Percentiles rank a stretch among this genome's conserved stretches.
phyloP scores from a whole-genome alignment of 352 stramenopile genomes.

The Pythium angustatum region DNA sequence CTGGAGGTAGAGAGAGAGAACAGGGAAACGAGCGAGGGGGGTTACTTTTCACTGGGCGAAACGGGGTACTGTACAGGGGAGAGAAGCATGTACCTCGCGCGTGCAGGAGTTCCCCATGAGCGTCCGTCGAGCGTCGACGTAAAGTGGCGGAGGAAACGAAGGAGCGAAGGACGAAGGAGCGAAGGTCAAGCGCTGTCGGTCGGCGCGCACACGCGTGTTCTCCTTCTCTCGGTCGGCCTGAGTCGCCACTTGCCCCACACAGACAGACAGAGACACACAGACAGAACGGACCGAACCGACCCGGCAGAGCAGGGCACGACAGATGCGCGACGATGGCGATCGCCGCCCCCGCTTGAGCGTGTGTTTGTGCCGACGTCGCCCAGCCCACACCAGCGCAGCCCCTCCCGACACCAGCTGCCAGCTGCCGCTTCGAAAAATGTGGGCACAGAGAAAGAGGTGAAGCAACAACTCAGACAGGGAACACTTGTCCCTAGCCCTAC shows the following conservation, averaged over 20 bases:
- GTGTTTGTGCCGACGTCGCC: constrained; percentile 16
- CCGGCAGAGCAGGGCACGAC: too few relatives aligned
- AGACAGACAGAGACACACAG: background rate
- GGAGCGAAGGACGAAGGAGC: background rate
- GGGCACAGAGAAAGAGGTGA: constrained; percentile 29
- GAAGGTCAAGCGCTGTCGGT: background rate
- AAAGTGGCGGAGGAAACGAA: background rate
- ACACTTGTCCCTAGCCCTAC: constrained; percentile 18
- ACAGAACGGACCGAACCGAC: background rate
- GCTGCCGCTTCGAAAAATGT: constrained; percentile 35
- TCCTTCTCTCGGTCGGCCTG: background rate
- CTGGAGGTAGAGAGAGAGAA: constrained; percentile 26
- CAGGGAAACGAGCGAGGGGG: too few relatives aligned
- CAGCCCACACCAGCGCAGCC: background rate
- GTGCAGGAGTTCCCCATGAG: constrained; percentile 36
- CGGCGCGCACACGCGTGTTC: background rate
- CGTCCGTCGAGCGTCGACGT: too few relatives aligned
- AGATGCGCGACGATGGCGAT: background rate
- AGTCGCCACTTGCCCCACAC: background rate
- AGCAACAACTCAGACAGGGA: constrained; percentile 28
- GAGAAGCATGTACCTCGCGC: constrained; percentile 20
- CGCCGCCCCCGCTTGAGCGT: background rate
- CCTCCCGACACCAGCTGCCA: constrained; percentile 12
- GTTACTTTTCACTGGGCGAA: too few relatives aligned
- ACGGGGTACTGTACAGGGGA: background rate